Evolutionary conservation across 225 moss, liverwort and hornwort genomes (phyloP), one percentile per base, ranked within the genome.

Genomic region (Ulota crispa): DNA sequence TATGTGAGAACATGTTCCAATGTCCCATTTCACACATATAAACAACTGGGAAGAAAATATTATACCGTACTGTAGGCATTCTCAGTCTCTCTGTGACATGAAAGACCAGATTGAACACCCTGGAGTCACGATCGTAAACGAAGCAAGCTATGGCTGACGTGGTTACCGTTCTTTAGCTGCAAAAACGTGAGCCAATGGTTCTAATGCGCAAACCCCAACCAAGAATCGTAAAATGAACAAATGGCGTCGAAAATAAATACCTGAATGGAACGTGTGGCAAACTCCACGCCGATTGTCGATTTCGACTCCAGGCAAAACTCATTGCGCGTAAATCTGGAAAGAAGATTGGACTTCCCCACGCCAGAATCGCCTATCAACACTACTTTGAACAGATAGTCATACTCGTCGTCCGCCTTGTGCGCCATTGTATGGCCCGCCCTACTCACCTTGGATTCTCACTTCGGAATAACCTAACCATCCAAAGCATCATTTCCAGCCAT

Each of bases 221-320:
- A 55, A 62, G 24, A 72, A 83, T 72, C 59, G 26, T 0, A 76
- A 37, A 31, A 19, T 1, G 9, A 4, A 9, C 18, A 11, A 27
- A 24, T 26, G 7, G 16, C 34, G 3, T 16, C 64, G 18, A 10
- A 39, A 36, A 41, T n/a, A 47, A 39, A 1, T 20, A 56, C 90
- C 88, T 91, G 90, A 78, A 91, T 91, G 45, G 90, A 91, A 71
- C 96, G 94, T 60, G 96, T 96, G 9, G 93, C 94, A 66, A 94
- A 96, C 87, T 96, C 96, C 81, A 96, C 94, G 42, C 94, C 96
- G 83, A 94, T 96, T 47, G 96, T 96, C 18, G 96, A 96, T 86
- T 94, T 96, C 75, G 94, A 94, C 94, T 96, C 96, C 73, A 96
- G 64, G 78, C 93, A 94, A 61, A 96, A 96, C 93, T 96, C 94